Base-by-base conservation (phyloP, 2,329 filamentous ascomycete genomes). In the Trichophyton simii region DNA sequence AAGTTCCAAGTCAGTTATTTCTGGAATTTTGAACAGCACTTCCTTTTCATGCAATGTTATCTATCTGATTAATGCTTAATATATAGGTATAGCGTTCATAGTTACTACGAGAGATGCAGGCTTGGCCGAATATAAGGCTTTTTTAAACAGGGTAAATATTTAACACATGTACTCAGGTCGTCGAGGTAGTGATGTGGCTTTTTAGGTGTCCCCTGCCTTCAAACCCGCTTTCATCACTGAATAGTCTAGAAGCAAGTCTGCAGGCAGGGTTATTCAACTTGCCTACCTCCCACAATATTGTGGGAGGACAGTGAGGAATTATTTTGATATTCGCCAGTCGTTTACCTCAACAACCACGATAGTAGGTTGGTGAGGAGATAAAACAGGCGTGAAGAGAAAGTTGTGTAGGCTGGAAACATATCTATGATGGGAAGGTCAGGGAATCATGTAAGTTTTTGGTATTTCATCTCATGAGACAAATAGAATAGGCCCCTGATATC, bases 301-400 rank as follows among this genome's bases (percentile, higher is more conserved):
- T 36, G 9, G 3, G 44, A 64, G 60, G 52, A 58, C 31, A 60
- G n/a, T 28, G 25, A 50, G 50, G 50, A 58, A 61, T 48, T 34
- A 28, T 38, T 28, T 94, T 81, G 69, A 76, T 96, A 81, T 96
- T 81, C 88, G 90, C 90, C 83, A 91, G 83, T 84, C 85, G 88
- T 95, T 85, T 96, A 96, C 87, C 90, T 89, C 84, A 84, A 82
- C 87, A 62, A 65, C 63, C 65, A 66, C 66, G 64, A 62, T 5
- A 66, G 60, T 55, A 80, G 87, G 84, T 86, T 83, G 81, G 86
- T 84, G 85, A 86, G 89, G 88, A 87, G 89, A 95, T 95, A 78
- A 90, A 83, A 78, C 82, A 87, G 85, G 89, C 89, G 28, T 20
- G 6, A 31, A 25, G 28, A 22, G 13, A 31, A 18, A 31, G 22